Evolutionary conservation across 805 yeast genomes (phyloP), one percentile per base, ranked within the genome.

Genomic region (Isabelozyma pseudorhagii): DNA sequence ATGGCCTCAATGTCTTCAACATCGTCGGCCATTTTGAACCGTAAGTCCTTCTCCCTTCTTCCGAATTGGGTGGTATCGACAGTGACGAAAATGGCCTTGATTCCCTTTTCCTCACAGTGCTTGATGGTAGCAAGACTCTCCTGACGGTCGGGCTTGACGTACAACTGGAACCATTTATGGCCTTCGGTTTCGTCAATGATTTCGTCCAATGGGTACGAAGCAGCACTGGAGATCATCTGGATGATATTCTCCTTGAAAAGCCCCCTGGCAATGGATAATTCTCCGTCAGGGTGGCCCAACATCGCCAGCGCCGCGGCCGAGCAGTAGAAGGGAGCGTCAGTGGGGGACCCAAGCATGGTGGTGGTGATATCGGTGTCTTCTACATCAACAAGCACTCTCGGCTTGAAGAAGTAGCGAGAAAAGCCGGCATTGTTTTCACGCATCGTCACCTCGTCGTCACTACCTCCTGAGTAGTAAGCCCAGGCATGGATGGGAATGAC

Each of bases 51-150:
- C 54, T 79, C 84, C 45, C 86, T 64, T 44, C 78, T 68, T 1
- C 86, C 86, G 44, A 81, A 66, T 44, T 71, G 73, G 0, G 84
- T 81, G 17, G 81, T 73, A 57, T 82, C 86, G 14, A 81, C 81
- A 3, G 85, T 82, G 47, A 82, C 72, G 50, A 80, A 77, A 3
- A 82, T 53, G 0, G 76, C 84, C 55, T 75, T 75, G 46, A 77
- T 63, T 8, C 75, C 74, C 11, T 68, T 59, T 13, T 57, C 56
- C 46, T 75, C 76, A 17, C 75, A 75, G 39, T 69, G 71, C 45
- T 62, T 63, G 13, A 80, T 63, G 44, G 64, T 56, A 11, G 63
- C 54, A 15, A 51, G 50, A 28, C 74, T 60, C 25, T 63, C 56
- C 29, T 61, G 57, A 14, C 79, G 62, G 40, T 74, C 71, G 2